phyloP scores from a whole-genome alignment of 768 basidiomycete species.

The Mycena kentingensis region DNA sequence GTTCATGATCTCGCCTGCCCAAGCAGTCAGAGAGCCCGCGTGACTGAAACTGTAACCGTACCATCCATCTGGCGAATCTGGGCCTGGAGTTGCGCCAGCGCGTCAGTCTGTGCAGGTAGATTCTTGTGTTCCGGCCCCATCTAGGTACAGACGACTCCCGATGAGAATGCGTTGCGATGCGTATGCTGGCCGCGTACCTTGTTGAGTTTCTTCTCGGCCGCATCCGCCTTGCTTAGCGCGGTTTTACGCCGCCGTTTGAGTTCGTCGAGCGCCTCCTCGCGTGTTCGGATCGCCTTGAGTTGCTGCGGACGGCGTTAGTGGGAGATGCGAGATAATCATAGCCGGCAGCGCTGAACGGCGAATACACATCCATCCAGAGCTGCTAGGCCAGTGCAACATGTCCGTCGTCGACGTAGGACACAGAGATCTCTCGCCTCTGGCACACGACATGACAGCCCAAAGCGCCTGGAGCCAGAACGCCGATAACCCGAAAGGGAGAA shows the following conservation, averaged over 20 bases:
- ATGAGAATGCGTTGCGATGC: too few relatives aligned
- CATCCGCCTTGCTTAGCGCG: slow-evolving; percentile 71
- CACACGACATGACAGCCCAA: not conserved
- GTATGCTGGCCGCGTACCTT: too few relatives aligned
- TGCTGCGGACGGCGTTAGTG: slow-evolving; percentile 31
- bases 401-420: too few relatives aligned
- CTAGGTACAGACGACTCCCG: too few relatives aligned
- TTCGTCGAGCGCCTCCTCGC: slow-evolving; percentile 82
- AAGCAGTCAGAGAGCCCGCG: not conserved
- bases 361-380: too few relatives aligned
- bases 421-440: not conserved
- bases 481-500: not conserved
- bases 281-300: slow-evolving; percentile 80
- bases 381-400: too few relatives aligned
- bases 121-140: slow-evolving; percentile 92
- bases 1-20: slow-evolving; percentile 61
- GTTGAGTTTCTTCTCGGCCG: slow-evolving; percentile 83
- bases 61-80: slow-evolving; percentile 80
- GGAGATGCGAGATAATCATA: not conserved
- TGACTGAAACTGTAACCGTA: not conserved
- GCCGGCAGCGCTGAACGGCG: too few relatives aligned
- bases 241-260: slow-evolving; percentile 69
- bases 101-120: slow-evolving; percentile 68
- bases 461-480: not conserved
- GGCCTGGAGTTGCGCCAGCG: slow-evolving; percentile 66